These are phyloP conservation scores for Fusarium xyrophilum DNA, from an alignment of 2,329 filamentous ascomycete genomes.

Conservation along the genomic window DNA sequence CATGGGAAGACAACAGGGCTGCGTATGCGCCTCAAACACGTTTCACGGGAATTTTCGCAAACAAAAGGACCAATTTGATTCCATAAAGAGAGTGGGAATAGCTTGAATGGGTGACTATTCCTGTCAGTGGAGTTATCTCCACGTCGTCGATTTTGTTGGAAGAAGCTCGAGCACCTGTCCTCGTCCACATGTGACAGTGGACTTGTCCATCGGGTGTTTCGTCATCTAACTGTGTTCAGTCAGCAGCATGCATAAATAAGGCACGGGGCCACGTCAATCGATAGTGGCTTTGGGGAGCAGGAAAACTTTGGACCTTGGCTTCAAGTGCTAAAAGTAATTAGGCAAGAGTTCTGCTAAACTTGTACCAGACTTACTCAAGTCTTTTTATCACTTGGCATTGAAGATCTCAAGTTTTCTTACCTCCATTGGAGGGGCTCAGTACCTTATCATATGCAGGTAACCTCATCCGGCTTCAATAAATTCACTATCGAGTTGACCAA, in stretches of 20 bases:
- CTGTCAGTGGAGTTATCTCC: constrained; percentile 30
- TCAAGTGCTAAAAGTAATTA: background rate
- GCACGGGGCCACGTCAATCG: constrained; percentile 23
- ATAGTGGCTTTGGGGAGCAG: background rate
- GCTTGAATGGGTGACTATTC: constrained; percentile 16
- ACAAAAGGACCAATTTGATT: background rate
- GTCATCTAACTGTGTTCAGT: constrained; percentile 39
- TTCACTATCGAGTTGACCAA: background rate
- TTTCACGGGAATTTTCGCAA: constrained; percentile 4
- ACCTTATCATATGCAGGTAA: background rate
- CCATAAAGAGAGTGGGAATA: background rate
- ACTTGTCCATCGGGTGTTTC: constrained; percentile 40
- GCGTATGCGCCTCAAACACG: constrained; percentile 32
- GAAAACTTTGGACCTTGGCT: background rate
- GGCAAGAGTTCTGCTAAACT: background rate
- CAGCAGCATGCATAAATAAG: constrained; percentile 11
- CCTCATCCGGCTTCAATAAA: background rate
- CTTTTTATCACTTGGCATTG: background rate
- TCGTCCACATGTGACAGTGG: constrained; percentile 43
- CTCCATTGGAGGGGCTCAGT: background rate
- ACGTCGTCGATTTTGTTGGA: constrained; percentile 33
- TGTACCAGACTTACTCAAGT: background rate
- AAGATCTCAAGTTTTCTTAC: background rate
- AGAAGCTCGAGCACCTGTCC: constrained; percentile 33
- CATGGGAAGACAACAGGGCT: constrained; percentile 42